Conservation (phyloP, 306 rosid species). For the Pueraria montana region DNA sequence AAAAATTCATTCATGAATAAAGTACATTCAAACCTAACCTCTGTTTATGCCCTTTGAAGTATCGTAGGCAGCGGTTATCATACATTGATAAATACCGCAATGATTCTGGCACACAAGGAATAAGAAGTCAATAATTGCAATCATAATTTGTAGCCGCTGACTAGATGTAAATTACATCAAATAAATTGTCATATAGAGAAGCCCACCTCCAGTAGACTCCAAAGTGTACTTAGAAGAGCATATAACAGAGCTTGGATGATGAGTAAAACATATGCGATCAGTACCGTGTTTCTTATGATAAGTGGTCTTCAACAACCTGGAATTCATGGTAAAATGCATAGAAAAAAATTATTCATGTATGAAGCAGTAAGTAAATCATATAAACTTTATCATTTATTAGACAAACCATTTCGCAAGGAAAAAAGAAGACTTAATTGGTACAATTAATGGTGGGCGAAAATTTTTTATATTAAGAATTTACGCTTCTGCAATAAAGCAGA, state of each 20-base stretch:
- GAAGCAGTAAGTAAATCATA: conserved; percentile 38
- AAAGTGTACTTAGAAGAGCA: conserved; percentile 91
- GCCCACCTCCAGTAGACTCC: conserved; percentile 82
- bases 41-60: conserved; percentile 96
- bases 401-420: not conserved
- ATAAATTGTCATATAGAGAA: conserved; percentile 38
- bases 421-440: not conserved
- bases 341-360: conserved; percentile 8
- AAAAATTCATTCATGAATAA: not conserved
- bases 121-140: conserved; percentile 40
- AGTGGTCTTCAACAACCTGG: conserved; percentile 92
- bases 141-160: conserved; percentile 18
- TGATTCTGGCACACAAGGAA: conserved; percentile 66
- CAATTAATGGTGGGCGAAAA: not conserved
- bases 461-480: conserved; percentile 3
- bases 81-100: conserved; percentile 93
- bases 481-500: conserved; percentile 15
- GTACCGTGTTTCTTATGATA: conserved; percentile 94
- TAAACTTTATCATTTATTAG: conserved; percentile 6
- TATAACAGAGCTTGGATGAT: conserved; percentile 92
- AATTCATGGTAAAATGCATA: conserved; percentile 45
- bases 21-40: conserved; percentile 76
- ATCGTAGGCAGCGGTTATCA: conserved; percentile 89
- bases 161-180: conserved; percentile 8
- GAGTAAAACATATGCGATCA: conserved; percentile 91